Conservation (phyloP, 2,329 filamentous ascomycete species). For the Calonectria pauciramosa region DNA sequence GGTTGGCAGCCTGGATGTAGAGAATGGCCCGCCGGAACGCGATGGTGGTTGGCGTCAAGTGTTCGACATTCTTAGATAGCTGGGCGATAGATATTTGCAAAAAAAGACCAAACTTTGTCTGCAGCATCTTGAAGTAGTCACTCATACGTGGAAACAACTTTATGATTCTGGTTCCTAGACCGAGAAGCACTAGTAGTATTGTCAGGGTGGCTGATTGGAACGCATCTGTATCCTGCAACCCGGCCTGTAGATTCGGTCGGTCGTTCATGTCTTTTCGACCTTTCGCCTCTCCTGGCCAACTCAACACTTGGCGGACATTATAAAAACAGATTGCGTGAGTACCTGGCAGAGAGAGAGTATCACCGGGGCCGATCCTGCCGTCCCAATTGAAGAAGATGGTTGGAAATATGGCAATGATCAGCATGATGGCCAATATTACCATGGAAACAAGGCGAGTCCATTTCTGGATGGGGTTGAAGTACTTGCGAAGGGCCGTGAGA, state of each 20-base stretch:
- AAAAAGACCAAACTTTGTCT: not conserved
- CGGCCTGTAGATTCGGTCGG: not conserved
- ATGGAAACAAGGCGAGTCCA: slow-evolving; percentile 8
- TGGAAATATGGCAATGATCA: slow-evolving; percentile 14
- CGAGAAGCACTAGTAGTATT: not conserved
- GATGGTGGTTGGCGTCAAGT: not conserved
- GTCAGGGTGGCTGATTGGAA: not conserved
- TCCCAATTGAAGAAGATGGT: slow-evolving; percentile 23
- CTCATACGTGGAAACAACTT: not conserved
- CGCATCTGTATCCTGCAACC: not conserved
- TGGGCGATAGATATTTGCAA: not conserved
- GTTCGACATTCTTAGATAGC: not conserved
- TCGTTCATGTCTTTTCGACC: not conserved
- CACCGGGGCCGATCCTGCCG: not conserved
- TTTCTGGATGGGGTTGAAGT: not conserved
- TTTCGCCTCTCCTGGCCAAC: not conserved
- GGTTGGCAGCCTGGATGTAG: not conserved
- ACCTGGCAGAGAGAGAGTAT: not conserved
- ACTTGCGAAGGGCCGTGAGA: slow-evolving; percentile 4
- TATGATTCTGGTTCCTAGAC: not conserved
- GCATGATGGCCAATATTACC: not conserved
- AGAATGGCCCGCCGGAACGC: not conserved
- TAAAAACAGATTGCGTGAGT: not conserved
- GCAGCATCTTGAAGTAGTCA: not conserved
- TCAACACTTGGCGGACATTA: not conserved